phyloP scores from a whole-genome alignment of 139 green algal species.

The Chlamydomonas schloesseri region DNA sequence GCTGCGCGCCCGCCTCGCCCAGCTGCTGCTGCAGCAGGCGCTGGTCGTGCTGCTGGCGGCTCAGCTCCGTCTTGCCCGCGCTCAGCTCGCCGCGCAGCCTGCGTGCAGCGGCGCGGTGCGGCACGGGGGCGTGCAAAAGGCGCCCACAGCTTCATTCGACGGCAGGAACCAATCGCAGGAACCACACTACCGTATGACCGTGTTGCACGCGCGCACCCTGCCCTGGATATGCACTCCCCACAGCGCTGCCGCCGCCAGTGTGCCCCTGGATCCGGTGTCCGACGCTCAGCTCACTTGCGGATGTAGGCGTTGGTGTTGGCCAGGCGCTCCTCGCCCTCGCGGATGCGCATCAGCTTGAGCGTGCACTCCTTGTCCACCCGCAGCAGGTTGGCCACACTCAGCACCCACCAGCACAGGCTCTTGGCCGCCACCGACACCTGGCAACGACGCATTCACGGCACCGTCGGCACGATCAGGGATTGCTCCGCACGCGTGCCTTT shows the following conservation, averaged over 20 bases:
- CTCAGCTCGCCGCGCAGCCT: slow-evolving; percentile 51
- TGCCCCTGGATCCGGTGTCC: too few species aligned
- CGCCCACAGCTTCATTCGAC: too few species aligned
- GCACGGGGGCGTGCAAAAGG: not conserved
- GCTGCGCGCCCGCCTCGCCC: slow-evolving; percentile 24
- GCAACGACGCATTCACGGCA: too few species aligned
- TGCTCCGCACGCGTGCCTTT: too few species aligned
- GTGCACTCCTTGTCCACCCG: slow-evolving; percentile 49
- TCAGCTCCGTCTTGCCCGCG: slow-evolving; percentile 37
- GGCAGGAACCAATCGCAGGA: too few species aligned
- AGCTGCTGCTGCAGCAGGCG: slow-evolving; percentile 29
- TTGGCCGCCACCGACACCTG: slow-evolving; percentile 51
- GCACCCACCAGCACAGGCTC: slow-evolving; percentile 59
- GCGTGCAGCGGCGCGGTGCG: not conserved
- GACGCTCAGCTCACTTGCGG: slow-evolving; percentile 36
- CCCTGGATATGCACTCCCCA: too few species aligned
- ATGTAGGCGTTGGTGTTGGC: slow-evolving; percentile 43
- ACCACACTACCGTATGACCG: too few species aligned
- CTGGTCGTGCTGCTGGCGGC: slow-evolving; percentile 8
- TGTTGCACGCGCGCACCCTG: too few species aligned
- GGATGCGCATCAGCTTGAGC: slow-evolving; percentile 40
- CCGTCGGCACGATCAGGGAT: too few species aligned
- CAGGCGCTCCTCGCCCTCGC: slow-evolving; percentile 50
- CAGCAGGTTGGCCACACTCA: slow-evolving; percentile 51
- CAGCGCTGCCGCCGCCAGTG: too few species aligned